Evolutionary conservation across 192 early-diverging fungal genomes (phyloP), one percentile per base, ranked within the genome.

Genomic region (Helicostylum pulchrum): DNA sequence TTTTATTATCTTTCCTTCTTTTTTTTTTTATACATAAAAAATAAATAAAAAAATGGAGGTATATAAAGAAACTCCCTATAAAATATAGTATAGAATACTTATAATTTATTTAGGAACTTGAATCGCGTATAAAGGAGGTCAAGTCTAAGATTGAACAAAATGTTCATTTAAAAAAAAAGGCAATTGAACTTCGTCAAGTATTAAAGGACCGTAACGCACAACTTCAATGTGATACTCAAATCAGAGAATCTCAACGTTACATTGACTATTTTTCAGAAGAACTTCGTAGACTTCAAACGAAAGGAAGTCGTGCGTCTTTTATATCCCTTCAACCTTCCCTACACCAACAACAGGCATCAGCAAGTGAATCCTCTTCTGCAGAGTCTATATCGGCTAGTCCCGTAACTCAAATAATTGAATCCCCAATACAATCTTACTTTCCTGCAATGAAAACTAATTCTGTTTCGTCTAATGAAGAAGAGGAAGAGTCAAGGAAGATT

Each of bases 181-280:
- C 81, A 7, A 70, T 81, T 52, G 66, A 87, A 57, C 76, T 92
- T 74, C 77, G 85, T 17, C 36, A 54, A 11, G 68, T 80, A 67
- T 71, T 91, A 19, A 79, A 70, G 21, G 89, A 88, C 69, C 65
- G 71, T 26, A 88, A 81, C 61, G 86, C 87, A 21, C 79, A 81
- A 30, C 83, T 88, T 64, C 86, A 93, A 65, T 94, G 93, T 65
- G 90, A 96, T 73, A 76, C 75, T 39, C 83, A 82, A 58, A 81
- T 91, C 32, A 77, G 72, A 53, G 87, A 90, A 50, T 76, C 80
- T 11, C 82, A 89, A 60, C 85, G 83, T 58, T 81, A 81, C 55
- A 84, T 92, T 53, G 84, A 82, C 46, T 92, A 84, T 61, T 78
- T 91, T 53, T 76, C 82, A 49, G 78, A 80, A 55, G 83, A 91